These are phyloP conservation scores for Ormosia emarginata DNA, from an alignment of 306 rosid genomes.

Conservation along the genomic window DNA sequence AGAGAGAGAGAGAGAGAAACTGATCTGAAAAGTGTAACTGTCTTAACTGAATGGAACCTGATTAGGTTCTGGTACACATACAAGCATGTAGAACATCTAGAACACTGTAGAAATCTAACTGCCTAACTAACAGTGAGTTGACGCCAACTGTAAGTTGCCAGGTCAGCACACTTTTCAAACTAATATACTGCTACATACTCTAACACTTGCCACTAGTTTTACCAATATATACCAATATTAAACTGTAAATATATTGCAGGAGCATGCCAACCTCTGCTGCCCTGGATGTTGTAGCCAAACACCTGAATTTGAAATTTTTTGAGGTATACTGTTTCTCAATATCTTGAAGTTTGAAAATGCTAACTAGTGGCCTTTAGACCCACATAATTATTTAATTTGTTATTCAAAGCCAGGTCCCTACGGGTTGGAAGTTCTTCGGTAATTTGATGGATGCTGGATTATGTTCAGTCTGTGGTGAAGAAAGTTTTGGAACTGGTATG, in stretches of 20 bases:
- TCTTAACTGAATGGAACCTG: too few relatives aligned
- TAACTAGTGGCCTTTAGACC: background rate
- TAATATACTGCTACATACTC: too few relatives aligned
- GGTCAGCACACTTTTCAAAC: too few relatives aligned
- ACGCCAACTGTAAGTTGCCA: too few relatives aligned
- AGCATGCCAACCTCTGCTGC: conserved; percentile 99
- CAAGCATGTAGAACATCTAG: too few relatives aligned
- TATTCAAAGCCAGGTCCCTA: conserved; percentile 70
- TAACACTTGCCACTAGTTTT: background rate
- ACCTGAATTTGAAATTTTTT: conserved; percentile 85
- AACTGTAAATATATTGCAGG: conserved; percentile 48
- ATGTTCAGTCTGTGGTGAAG: conserved; percentile 96
- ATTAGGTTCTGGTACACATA: too few relatives aligned
- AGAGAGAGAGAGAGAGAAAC: too few relatives aligned
- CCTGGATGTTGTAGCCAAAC: conserved; percentile 95
- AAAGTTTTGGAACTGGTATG: conserved; percentile 98
- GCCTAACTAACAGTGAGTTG: too few relatives aligned
- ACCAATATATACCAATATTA: background rate
- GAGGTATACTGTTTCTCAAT: conserved; percentile 58
- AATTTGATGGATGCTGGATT: conserved; percentile 96
- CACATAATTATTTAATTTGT: background rate
- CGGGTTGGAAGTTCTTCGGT: conserved; percentile 98
- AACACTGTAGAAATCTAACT: too few relatives aligned
- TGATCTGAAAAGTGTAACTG: too few relatives aligned
- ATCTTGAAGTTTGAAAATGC: background rate